These are phyloP conservation scores for Diaporthe citriasiana DNA, from an alignment of 2,329 filamentous ascomycete species.

Conservation along the genomic window DNA sequence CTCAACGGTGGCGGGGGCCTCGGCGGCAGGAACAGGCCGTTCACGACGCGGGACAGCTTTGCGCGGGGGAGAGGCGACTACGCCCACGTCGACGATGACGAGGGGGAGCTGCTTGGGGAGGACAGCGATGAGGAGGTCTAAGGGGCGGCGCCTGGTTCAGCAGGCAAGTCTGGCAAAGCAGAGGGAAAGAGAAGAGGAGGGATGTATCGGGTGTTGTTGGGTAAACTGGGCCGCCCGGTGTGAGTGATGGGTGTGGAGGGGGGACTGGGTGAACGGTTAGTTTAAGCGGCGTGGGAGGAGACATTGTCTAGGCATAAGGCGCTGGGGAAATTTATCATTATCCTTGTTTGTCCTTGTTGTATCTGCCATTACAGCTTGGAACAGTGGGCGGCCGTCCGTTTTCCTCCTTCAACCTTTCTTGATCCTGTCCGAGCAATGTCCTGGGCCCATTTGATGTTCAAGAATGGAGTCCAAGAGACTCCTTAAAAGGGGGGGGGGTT, in stretches of 20 bases:
- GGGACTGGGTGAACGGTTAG: neutral
- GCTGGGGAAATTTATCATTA: slow-evolving; percentile 25
- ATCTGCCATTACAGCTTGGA: neutral
- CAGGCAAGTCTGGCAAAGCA: neutral
- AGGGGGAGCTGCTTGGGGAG: slow-evolving; percentile 93
- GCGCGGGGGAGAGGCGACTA: slow-evolving; percentile 90
- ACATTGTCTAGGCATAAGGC: slow-evolving; percentile 32
- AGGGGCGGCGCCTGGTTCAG: slow-evolving; percentile 39
- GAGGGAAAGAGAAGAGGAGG: neutral
- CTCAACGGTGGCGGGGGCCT: slow-evolving; percentile 56
- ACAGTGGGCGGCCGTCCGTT: neutral
- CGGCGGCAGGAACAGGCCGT: slow-evolving; percentile 74
- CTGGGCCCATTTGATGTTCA: neutral
- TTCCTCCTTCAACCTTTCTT: neutral
- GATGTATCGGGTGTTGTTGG: slow-evolving; percentile 1
- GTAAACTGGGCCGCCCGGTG: slow-evolving; percentile 4
- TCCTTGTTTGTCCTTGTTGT: slow-evolving; percentile 3
- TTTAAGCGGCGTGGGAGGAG: neutral
- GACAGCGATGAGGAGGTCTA: slow-evolving; percentile 91
- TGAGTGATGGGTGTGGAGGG: slow-evolving; percentile 12
- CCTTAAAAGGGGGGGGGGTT: too few relatives aligned
- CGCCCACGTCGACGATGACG: slow-evolving; percentile 89
- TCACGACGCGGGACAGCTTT: slow-evolving; percentile 91
- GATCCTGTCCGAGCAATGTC: too few relatives aligned
- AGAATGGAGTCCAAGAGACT: neutral